Base-by-base conservation (phyloP, 805 yeast species). In the Zygosaccharomyces bailii region DNA sequence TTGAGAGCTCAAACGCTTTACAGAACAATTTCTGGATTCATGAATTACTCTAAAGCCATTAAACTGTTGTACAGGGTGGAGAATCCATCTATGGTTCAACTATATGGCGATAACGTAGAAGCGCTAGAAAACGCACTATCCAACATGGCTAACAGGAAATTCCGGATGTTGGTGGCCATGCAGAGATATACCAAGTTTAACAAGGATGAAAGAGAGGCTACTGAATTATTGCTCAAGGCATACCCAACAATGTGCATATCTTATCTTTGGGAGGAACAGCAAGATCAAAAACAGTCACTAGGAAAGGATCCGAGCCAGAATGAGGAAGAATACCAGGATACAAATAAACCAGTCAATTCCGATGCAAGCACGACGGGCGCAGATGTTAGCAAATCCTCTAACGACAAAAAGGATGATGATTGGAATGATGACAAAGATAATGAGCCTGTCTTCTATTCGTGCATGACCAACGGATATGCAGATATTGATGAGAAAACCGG, bases 81-180 rank as follows among this genome's bases (percentile, higher is more conserved):
- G 61, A 78, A 76, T 48, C 78, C 81, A 1, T 76, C 74, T 13
- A 62, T 75, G 60, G 63, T 74, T 33, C 76, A 70, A 25, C 63
- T 67, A 39, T 73, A 72, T 38, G 67, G 66, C 10, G 57, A 66
- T 4, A 65, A 72, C 43, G 78, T 78, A 13, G 85, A 76, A 43
- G 81, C 79, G 1, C 68, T 81, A 53, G 84, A 81, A 52, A 61
- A 67, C 48, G 87, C 85, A 44, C 70, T 85, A 50, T 84, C 82
- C 60, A 73, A 80, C 36, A 76, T 89, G 79, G 86, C 91, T 0
- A 73, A 75, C 44, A 73, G 95, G 52, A 91, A 91, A 68, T 89
- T 89, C 70, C 77, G 79, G 57, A 69, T 91, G 59, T 60, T 91
- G 18, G 79, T 91, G 16, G 84, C 96, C 1, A 87, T 91, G 96